phyloP scores from a whole-genome alignment of 768 basidiomycete genomes.

The Erythrobasidium yunnanense region DNA sequence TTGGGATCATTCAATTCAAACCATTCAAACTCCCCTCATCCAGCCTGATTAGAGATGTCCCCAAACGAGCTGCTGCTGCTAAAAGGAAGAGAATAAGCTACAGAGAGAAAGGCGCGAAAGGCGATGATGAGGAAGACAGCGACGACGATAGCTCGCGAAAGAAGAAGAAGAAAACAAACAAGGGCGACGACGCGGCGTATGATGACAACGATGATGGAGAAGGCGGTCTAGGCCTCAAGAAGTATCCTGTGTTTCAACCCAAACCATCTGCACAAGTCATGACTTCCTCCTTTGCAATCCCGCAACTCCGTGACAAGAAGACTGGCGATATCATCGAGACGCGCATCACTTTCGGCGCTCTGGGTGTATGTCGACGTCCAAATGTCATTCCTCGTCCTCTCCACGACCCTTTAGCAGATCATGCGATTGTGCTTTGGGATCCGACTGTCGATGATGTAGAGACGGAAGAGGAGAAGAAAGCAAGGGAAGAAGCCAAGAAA shows the following conservation, averaged over 20 bases:
- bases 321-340: conserved; percentile 29
- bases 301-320: conserved; percentile 27
- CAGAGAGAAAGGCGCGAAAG: conserved; percentile 47
- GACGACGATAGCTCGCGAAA: conserved; percentile 48
- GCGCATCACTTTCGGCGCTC: conserved; percentile 42
- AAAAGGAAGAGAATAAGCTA: conserved; percentile 84
- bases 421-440: conserved; percentile 93
- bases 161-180: conserved; percentile 59
- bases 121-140: conserved; percentile 48
- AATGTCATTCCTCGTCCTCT: conserved; percentile 77
- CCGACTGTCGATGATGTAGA: conserved; percentile 88
- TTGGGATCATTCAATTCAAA: conserved; percentile 39
- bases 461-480: conserved; percentile 67
- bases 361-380: conserved; percentile 72
- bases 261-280: conserved; percentile 16
- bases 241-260: conserved; percentile 13
- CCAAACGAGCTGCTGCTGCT: conserved; percentile 11
- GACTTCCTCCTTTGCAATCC: conserved; percentile 15
- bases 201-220: conserved; percentile 15
- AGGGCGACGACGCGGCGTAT: conserved; percentile 33
- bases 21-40: conserved; percentile 32
- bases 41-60: not conserved
- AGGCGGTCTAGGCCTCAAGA: not conserved
- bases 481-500: conserved; percentile 43
- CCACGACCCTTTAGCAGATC: conserved; percentile 96